Evolutionary conservation across 345 rosid species (phyloP).

Genomic region (rapeseed (Brassica napus)): DNA sequence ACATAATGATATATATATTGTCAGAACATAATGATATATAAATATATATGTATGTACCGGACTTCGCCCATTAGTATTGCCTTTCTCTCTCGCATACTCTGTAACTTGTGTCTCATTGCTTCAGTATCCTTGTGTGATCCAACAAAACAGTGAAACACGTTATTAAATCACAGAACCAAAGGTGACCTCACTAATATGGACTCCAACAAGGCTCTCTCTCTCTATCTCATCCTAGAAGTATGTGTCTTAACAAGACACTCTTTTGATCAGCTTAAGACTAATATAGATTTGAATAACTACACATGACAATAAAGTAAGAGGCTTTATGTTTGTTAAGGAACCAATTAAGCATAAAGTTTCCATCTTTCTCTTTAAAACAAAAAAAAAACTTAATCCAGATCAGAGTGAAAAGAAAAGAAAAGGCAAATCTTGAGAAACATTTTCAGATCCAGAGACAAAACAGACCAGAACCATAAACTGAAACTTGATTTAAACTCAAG

Average conservation of each 20-base stretch:
- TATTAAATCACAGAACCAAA: conserved; percentile 2
- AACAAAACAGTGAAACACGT: conserved; percentile 3
- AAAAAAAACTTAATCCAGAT: conserved; percentile 20
- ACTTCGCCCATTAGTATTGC: conserved; percentile 66
- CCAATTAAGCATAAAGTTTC: conserved; percentile 6
- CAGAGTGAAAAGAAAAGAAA: not conserved
- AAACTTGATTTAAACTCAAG: conserved; percentile 25
- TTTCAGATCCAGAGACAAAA: conserved; percentile 46
- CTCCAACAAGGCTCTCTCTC: not conserved
- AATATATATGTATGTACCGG: conserved; percentile 45
- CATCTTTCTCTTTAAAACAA: not conserved
- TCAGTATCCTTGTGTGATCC: conserved; percentile 59
- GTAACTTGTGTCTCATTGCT: conserved; percentile 47
- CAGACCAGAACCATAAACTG: conserved; percentile 11
- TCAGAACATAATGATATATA: too few species aligned
- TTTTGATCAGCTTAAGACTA: too few species aligned
- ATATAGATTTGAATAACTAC: not conserved
- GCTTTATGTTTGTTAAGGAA: conserved; percentile 22
- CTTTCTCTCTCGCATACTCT: conserved; percentile 56
- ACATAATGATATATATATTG: not conserved
- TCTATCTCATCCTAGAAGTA: not conserved
- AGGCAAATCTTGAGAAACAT: conserved; percentile 3
- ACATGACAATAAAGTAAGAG: not conserved
- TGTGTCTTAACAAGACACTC: not conserved
- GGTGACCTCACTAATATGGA: not conserved